phyloP scores from a whole-genome alignment of 1,139 yeast species.

The Yamadazyma trypodendri region DNA sequence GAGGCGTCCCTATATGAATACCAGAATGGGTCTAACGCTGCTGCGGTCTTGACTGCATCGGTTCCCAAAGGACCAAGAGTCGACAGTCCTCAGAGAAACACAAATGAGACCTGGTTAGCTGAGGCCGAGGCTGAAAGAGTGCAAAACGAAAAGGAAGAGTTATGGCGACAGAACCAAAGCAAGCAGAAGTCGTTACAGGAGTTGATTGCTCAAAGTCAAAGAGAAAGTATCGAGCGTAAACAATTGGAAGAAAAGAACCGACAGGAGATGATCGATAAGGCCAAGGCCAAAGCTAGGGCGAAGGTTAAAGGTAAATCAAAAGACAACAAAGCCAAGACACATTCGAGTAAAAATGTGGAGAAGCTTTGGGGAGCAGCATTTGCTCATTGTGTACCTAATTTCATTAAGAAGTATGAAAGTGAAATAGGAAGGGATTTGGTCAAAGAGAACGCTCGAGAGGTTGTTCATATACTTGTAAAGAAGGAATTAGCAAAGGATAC shows the following conservation, averaged over 20 bases:
- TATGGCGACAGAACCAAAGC: constrained; percentile 28
- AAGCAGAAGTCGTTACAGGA: constrained; percentile 39
- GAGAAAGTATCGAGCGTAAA: constrained; percentile 25
- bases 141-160: constrained; percentile 31
- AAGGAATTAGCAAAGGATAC: constrained; percentile 60
- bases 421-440: constrained; percentile 71
- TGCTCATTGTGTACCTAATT: constrained; percentile 79
- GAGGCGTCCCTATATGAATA: neutral
- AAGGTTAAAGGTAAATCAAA: constrained; percentile 16
- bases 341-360: constrained; percentile 21
- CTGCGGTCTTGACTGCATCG: neutral
- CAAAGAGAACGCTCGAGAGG: constrained; percentile 78
- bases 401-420: constrained; percentile 63
- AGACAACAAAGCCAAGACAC: constrained; percentile 7
- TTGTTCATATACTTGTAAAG: constrained; percentile 58
- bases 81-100: constrained; percentile 5
- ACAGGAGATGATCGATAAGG: constrained; percentile 12
- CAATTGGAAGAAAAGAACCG: constrained; percentile 11
- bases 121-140: constrained; percentile 37
- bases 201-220: constrained; percentile 35
- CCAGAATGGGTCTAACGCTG: neutral
- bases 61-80: constrained; percentile 5
- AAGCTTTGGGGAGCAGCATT: constrained; percentile 60
- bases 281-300: constrained; percentile 14
- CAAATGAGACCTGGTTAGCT: constrained; percentile 22